Conservation (phyloP, 257 asterid genomes). For the Plantago elongata region DNA sequence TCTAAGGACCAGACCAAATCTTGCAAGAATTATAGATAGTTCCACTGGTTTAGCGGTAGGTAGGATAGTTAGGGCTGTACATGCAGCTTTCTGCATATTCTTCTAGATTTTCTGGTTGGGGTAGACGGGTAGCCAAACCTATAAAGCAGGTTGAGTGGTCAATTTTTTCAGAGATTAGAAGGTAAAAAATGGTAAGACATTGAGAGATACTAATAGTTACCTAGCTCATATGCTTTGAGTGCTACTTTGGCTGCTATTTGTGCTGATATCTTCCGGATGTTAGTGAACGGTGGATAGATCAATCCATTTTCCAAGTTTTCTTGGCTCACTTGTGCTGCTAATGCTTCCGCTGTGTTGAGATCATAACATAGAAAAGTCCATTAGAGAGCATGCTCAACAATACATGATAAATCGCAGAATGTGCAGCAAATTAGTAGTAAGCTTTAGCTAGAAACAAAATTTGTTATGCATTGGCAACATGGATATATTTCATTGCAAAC, state of each 20-base stretch:
- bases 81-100: slow-evolving; percentile 85
- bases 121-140: slow-evolving; percentile 98
- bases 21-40: neutral
- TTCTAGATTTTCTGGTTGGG: slow-evolving; percentile 67
- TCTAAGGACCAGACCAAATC: neutral
- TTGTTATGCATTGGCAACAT: neutral
- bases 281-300: slow-evolving; percentile 79
- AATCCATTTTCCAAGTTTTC: slow-evolving; percentile 81
- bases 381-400: neutral
- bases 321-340: slow-evolving; percentile 76
- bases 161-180: neutral
- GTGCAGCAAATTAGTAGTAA: too few relatives aligned
- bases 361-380: slow-evolving; percentile 4
- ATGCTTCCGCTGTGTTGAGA: slow-evolving; percentile 77
- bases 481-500: slow-evolving; percentile 18
- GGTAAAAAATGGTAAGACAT: neutral
- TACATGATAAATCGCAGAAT: too few relatives aligned
- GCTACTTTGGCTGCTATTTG: slow-evolving; percentile 91
- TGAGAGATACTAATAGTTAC: slow-evolving; percentile 30
- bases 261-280: slow-evolving; percentile 91
- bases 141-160: neutral
- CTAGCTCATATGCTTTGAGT: slow-evolving; percentile 88
- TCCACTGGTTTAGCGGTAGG: slow-evolving; percentile 53
- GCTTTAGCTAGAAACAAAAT: neutral
- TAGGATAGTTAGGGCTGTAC: slow-evolving; percentile 93